Evolutionary conservation across 2,329 filamentous ascomycete species (phyloP).

Genomic region (Exophiala sp.): DNA sequence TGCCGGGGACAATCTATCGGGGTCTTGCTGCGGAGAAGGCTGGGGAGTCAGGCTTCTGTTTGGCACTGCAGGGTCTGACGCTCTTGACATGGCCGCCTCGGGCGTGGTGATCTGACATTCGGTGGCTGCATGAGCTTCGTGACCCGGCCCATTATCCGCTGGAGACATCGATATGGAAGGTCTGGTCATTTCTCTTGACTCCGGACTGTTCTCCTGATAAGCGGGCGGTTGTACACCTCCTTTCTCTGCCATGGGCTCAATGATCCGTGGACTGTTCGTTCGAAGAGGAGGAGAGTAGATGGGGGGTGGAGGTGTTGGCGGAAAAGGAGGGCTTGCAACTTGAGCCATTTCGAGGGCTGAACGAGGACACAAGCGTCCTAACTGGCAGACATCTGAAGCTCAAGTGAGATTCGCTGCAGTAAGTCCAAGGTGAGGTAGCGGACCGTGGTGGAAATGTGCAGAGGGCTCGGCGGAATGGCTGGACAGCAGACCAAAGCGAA

Average conservation of each 20-base stretch:
- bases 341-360: slow-evolving; percentile 19
- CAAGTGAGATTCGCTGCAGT: not conserved
- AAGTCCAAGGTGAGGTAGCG: slow-evolving; percentile 1
- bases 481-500: not conserved
- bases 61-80: slow-evolving; percentile 11
- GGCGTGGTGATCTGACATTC: slow-evolving; percentile 21
- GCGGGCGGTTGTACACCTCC: slow-evolving; percentile 5
- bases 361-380: not conserved
- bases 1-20: slow-evolving; percentile 20
- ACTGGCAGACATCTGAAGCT: slow-evolving; percentile 11
- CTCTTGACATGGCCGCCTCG: slow-evolving; percentile 18
- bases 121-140: slow-evolving; percentile 7
- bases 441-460: not conserved
- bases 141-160: slow-evolving; percentile 3
- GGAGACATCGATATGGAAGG: slow-evolving; percentile 19
- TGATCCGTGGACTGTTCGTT: slow-evolving; percentile 19
- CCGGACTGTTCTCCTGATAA: not conserved
- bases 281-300: slow-evolving; percentile 39
- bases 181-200: slow-evolving; percentile 5
- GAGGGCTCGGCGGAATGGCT: not conserved
- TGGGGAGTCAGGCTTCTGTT: slow-evolving; percentile 22
- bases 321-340: slow-evolving; percentile 20
- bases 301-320: slow-evolving; percentile 40
- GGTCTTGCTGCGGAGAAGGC: slow-evolving; percentile 15
- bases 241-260: slow-evolving; percentile 19